These are phyloP conservation scores for Dactylonectria estremocensis DNA, from an alignment of 2,329 filamentous ascomycete species.

Conservation along the genomic window DNA sequence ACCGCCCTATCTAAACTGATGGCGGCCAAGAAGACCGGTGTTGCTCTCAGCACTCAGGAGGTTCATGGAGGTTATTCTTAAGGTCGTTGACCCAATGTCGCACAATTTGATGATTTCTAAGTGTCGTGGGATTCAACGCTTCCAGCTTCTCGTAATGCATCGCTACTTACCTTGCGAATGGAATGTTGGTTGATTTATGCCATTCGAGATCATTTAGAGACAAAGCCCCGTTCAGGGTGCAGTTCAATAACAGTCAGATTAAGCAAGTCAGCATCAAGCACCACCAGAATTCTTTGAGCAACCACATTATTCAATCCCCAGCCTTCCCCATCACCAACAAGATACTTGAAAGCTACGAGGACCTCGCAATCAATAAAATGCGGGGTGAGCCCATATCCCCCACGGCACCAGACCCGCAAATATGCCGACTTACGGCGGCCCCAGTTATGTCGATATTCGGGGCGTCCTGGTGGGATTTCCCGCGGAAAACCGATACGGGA, in stretches of 20 bases:
- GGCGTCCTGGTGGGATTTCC: slow-evolving; percentile 11
- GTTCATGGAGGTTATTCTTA: slow-evolving; percentile 29
- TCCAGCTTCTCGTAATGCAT: too few relatives aligned
- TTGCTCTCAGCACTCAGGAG: slow-evolving; percentile 13
- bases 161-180: background rate
- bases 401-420: slow-evolving; percentile 21
- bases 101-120: background rate
- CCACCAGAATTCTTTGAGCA: background rate
- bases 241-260: background rate
- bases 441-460: slow-evolving; percentile 1
- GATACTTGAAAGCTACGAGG: background rate
- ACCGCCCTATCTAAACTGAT: slow-evolving; percentile 21
- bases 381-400: slow-evolving; percentile 18
- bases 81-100: background rate
- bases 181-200: background rate
- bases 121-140: background rate
- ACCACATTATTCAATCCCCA: background rate
- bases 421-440: slow-evolving; percentile 10
- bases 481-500: slow-evolving; percentile 16
- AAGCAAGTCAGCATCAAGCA: background rate
- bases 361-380: background rate
- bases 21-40: slow-evolving; percentile 23
- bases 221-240: background rate
- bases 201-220: background rate
- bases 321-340: background rate